Base-by-base conservation (phyloP, 1,284 basidiomycete species). In the Inonotus hispidus region DNA sequence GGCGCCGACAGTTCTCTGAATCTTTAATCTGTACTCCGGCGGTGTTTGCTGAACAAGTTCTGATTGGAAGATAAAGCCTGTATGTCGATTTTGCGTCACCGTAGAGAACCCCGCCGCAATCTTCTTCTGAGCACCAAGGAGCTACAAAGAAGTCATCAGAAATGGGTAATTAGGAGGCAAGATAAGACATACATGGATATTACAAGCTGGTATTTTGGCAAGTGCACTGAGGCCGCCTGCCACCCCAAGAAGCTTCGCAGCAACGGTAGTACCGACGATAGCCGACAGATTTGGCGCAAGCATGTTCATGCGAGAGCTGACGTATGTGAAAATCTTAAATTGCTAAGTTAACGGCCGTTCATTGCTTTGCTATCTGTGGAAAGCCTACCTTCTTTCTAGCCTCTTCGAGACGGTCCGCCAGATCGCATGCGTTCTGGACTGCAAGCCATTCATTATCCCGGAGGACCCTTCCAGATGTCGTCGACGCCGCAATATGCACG, bases 281-380 rank as follows among this genome's bases (percentile, higher is more conserved):
- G 92, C 91, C 68, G 93, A 96, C 71, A 99, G 85, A 74, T 99
- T 99, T 66, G 97, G 97, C 64, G 96, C 95, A 69, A 99, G 89
- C 58, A 95, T 86, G 75, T 93, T 92, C 93, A 99, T 99, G 74
- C 97, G 86, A 70, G 94, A 97, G 79, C 97, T 96, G 73, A 99
- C 97, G 80, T 98, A 99, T 78, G 92, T 87, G 76, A 99, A 95
- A 68, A 99, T 99, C 85, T 93, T 0, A 37, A 55, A 21, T 23
- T 62, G 14, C 43, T 49, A 62, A 46, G 63, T 49, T 55, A 53
- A 38, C n/a, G n/a, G 10, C 5, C 25, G 39, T 11, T 49, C 47
- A 1, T n/a, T 2, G 14, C 41, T 55, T 4, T 13, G 2, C 50
- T 61, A 10, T 11, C 11, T 35, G 29, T 4, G 6, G n/a, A 43